Conservation (phyloP, 306 rosid genomes). For the Ammopiptanthus mongolicus region DNA sequence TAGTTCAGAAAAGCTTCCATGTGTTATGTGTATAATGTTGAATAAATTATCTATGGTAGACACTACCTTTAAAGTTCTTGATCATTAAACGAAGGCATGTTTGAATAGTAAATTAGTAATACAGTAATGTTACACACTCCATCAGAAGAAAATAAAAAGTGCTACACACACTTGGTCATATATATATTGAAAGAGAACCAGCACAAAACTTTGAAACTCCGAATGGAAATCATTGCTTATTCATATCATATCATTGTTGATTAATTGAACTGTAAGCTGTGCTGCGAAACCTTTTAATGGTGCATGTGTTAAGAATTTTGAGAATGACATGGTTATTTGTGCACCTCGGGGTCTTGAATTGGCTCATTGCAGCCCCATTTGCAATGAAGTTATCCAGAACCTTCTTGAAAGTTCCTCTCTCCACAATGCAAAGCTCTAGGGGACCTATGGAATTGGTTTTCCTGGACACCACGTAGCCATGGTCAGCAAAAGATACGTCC, state of each 20-base stretch:
- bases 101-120: too few relatives aligned
- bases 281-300: slow-evolving; percentile 46
- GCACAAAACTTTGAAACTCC: background rate
- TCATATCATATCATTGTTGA: background rate
- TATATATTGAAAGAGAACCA: background rate
- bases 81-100: too few relatives aligned
- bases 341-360: slow-evolving; percentile 92
- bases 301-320: slow-evolving; percentile 43
- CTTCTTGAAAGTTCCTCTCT: slow-evolving; percentile 70
- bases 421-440: slow-evolving; percentile 61
- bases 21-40: too few relatives aligned
- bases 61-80: too few relatives aligned
- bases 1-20: too few relatives aligned
- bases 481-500: slow-evolving; percentile 73
- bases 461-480: slow-evolving; percentile 84
- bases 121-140: too few relatives aligned
- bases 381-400: slow-evolving; percentile 63
- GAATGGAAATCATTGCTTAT: background rate
- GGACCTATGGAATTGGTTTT: slow-evolving; percentile 71
- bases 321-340: slow-evolving; percentile 54
- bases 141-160: background rate
- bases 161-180: background rate
- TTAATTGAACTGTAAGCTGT: slow-evolving; percentile 37
- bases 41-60: too few relatives aligned
- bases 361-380: slow-evolving; percentile 72